Evolutionary conservation across 2,329 filamentous ascomycete species (phyloP).

Genomic region (Didymella glomerata): DNA sequence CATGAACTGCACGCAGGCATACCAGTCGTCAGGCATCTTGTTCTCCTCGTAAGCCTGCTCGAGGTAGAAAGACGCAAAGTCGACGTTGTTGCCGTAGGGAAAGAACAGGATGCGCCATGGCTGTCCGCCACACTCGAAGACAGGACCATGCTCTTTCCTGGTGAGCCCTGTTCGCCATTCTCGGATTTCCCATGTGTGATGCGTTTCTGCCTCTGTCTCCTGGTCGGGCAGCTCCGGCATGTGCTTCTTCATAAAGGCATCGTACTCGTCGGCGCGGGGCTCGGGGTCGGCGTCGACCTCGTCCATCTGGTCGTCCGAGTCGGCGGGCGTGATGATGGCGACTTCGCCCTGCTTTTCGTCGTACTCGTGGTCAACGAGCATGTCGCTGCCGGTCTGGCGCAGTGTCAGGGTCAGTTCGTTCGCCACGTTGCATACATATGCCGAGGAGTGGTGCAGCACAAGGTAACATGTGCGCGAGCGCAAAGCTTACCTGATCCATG

Average conservation of each 20-base stretch:
- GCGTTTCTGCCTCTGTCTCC: constrained; percentile 77
- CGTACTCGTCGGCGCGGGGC: constrained; percentile 69
- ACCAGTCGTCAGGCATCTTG: constrained; percentile 86
- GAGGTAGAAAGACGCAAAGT: constrained; percentile 92
- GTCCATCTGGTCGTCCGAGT: constrained; percentile 64
- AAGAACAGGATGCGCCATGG: constrained; percentile 98
- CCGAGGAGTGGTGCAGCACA: not conserved
- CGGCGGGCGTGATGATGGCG: constrained; percentile 68
- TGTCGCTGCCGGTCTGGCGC: constrained; percentile 66
- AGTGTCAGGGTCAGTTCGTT: constrained; percentile 9
- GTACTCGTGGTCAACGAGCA: constrained; percentile 69
- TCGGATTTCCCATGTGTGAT: constrained; percentile 87
- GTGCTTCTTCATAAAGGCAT: constrained; percentile 84
- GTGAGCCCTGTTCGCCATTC: constrained; percentile 75
- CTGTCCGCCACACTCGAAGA: constrained; percentile 84
- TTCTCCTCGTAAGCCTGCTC: constrained; percentile 88
- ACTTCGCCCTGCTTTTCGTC: constrained; percentile 69
- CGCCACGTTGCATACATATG: constrained; percentile 4
- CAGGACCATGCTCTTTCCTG: constrained; percentile 85
- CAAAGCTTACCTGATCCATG: constrained; percentile 53
- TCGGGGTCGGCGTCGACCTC: constrained; percentile 62
- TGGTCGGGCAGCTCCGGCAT: constrained; percentile 81
- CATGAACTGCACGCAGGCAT: constrained; percentile 94
- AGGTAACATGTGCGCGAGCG: constrained; percentile 11
- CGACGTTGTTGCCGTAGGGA: constrained; percentile 91